Evolutionary conservation across 495 filamentous ascomycete genomes (phyloP).

Genomic region (Evansstolkia leycettana): DNA sequence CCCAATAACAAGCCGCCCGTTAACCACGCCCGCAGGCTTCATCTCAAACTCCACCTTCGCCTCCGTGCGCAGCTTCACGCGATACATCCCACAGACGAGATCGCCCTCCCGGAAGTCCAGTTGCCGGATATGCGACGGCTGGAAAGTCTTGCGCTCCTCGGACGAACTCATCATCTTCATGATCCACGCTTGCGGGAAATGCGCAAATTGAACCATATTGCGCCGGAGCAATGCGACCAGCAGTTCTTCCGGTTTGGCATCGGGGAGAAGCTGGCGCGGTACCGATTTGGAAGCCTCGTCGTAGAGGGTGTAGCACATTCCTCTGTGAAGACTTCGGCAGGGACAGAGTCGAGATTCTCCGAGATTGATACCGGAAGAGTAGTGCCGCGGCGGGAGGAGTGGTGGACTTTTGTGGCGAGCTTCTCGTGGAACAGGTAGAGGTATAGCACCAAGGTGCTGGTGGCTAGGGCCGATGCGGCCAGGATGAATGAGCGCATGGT

Average conservation of each 20-base stretch:
- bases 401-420: conserved; percentile 12
- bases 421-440: conserved; percentile 15
- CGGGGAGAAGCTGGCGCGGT: conserved; percentile 10
- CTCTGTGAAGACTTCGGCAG: conserved; percentile 8
- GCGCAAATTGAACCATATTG: conserved; percentile 23
- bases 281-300: conserved; percentile 15
- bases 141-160: conserved; percentile 10
- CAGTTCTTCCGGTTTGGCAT: conserved; percentile 5
- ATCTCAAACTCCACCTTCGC: conserved; percentile 24
- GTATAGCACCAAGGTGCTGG: conserved; percentile 10
- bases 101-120: conserved; percentile 22
- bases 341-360: conserved; percentile 13
- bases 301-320: conserved; percentile 12
- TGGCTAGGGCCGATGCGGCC: conserved; percentile 10
- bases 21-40: conserved; percentile 6
- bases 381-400: conserved; percentile 10
- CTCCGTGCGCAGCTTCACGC: conserved; percentile 10
- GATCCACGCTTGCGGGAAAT: conserved; percentile 19
- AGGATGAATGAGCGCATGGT: conserved; percentile 2
- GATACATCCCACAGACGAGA: conserved; percentile 22
- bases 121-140: conserved; percentile 10
- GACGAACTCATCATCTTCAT: conserved; percentile 5
- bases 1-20: conserved; percentile 15
- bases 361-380: conserved; percentile 3
- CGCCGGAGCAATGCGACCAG: conserved; percentile 19